Conservation (phyloP, 2,329 filamentous ascomycete genomes). For the Phaeosphaeria sp. region DNA sequence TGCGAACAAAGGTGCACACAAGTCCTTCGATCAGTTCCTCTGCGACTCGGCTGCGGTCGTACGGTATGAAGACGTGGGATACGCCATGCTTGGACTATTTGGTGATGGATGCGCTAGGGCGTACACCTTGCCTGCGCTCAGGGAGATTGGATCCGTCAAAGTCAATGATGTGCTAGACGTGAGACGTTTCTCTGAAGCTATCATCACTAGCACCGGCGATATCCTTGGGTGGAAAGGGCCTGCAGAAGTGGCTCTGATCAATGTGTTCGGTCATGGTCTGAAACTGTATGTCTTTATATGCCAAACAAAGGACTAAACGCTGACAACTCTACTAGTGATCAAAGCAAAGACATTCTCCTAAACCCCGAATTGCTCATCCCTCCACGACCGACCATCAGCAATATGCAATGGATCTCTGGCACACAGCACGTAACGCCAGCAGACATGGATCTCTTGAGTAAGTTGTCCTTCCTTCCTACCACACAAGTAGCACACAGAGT, state of each 20-base stretch:
- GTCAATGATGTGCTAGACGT: slow-evolving; percentile 74
- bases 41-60: slow-evolving; percentile 83
- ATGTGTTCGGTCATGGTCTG: slow-evolving; percentile 80
- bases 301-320: neutral
- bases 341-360: slow-evolving; percentile 72
- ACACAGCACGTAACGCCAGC: slow-evolving; percentile 87
- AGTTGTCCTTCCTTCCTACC: slow-evolving; percentile 16
- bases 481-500: neutral
- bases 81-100: slow-evolving; percentile 83
- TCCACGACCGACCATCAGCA: slow-evolving; percentile 88
- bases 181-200: slow-evolving; percentile 70
- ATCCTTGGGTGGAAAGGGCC: slow-evolving; percentile 89
- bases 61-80: slow-evolving; percentile 75
- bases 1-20: slow-evolving; percentile 86
- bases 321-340: slow-evolving; percentile 44
- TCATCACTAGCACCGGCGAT: slow-evolving; percentile 79
- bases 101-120: slow-evolving; percentile 80
- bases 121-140: slow-evolving; percentile 85
- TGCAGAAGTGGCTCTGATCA: slow-evolving; percentile 81
- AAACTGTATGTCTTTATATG: slow-evolving; percentile 58
- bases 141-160: slow-evolving; percentile 75
- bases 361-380: slow-evolving; percentile 78
- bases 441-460: slow-evolving; percentile 84
- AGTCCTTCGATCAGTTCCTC: slow-evolving; percentile 81
- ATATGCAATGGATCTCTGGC: slow-evolving; percentile 94